Conservation (phyloP, 352 stramenopile species). For the Elongisporangium prolatum region DNA sequence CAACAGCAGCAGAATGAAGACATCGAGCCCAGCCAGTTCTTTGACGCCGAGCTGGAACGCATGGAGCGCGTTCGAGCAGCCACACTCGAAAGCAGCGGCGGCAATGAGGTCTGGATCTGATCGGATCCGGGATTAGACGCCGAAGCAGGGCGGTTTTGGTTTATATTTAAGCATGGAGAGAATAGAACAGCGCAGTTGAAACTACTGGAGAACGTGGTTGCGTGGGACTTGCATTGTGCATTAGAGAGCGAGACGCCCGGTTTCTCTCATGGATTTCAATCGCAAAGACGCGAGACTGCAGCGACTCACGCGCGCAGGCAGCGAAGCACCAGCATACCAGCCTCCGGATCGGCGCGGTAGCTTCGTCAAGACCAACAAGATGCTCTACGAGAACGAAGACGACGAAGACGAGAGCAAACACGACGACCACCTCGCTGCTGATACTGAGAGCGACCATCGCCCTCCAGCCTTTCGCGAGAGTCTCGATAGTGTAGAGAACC, state of each 20-base stretch:
- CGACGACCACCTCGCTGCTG: not conserved
- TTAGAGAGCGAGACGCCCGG: not conserved
- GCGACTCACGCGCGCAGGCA: not conserved
- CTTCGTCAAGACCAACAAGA: slow-evolving; percentile 8
- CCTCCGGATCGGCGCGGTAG: slow-evolving; percentile 5
- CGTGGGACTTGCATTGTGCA: not conserved
- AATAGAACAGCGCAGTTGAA: not conserved
- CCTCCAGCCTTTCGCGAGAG: slow-evolving; percentile 5
- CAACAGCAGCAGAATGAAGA: slow-evolving; percentile 4
- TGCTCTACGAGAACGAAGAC: slow-evolving; percentile 3
- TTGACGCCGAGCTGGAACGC: not conserved
- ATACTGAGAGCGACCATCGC: not conserved
- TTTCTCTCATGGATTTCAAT: not conserved
- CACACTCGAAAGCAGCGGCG: not conserved
- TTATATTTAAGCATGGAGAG: not conserved
- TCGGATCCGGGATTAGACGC: not conserved
- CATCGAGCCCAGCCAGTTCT: not conserved
- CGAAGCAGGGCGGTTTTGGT: not conserved
- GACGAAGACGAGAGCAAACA: slow-evolving; percentile 10
- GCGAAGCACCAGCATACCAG: slow-evolving; percentile 1
- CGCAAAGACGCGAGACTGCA: not conserved
- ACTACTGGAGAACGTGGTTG: not conserved
- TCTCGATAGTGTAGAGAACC: slow-evolving; percentile 11
- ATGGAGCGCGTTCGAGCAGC: not conserved
- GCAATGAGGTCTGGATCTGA: not conserved